These are phyloP conservation scores for Ensete ventricosum DNA, from an alignment of 176 grass and related monocot species.

Conservation along the genomic window DNA sequence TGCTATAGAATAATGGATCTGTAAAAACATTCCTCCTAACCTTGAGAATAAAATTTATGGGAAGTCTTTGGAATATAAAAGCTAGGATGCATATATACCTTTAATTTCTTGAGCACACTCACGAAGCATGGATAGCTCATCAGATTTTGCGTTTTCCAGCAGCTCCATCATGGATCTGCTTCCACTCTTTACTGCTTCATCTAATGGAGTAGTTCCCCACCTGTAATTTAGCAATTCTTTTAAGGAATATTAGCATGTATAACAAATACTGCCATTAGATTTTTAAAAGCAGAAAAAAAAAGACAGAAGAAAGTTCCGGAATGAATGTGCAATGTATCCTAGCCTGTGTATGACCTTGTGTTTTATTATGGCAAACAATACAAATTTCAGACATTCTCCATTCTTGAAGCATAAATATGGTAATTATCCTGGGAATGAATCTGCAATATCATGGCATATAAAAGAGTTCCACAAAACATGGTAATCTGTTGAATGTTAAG, in stretches of 20 bases:
- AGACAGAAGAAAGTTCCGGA: background rate
- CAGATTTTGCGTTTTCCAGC: slow-evolving; percentile 45
- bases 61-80: background rate
- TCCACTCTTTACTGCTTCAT: slow-evolving; percentile 67
- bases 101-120: slow-evolving; percentile 40
- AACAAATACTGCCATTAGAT: too few species aligned
- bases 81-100: slow-evolving; percentile 29
- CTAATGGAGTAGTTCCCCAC: slow-evolving; percentile 75
- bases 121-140: slow-evolving; percentile 61
- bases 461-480: too few species aligned
- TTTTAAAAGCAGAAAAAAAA: background rate
- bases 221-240: slow-evolving; percentile 26
- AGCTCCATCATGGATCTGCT: slow-evolving; percentile 42
- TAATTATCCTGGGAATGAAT: too few species aligned
- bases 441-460: too few species aligned
- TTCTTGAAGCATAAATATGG: too few species aligned
- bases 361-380: too few species aligned
- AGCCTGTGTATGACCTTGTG: too few species aligned
- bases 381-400: too few species aligned
- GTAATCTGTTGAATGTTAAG: background rate
- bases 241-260: too few species aligned
- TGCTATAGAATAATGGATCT: background rate
- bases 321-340: too few species aligned
- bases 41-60: background rate
- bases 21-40: background rate